Conservation (phyloP, 352 stramenopile species). For the Pythium biforme region DNA sequence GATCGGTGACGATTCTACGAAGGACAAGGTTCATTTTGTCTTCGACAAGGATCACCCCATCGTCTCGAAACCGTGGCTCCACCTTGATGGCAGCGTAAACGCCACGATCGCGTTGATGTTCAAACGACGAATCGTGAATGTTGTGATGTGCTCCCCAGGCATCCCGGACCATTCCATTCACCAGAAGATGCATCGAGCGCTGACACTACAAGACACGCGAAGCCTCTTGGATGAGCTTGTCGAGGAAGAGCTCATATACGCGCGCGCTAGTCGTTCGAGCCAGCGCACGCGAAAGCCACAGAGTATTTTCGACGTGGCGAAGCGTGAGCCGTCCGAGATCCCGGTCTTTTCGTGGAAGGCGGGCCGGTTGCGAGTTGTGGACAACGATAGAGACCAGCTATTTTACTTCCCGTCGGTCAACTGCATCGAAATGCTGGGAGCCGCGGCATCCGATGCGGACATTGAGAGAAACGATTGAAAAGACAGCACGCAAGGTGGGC, state of each 20-base stretch:
- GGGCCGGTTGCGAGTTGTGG: slow-evolving; percentile 49
- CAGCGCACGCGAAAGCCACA: slow-evolving; percentile 11
- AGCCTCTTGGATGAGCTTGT: slow-evolving; percentile 68
- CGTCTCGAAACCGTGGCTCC: slow-evolving; percentile 67
- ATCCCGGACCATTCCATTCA: slow-evolving; percentile 61
- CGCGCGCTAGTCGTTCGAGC: slow-evolving; percentile 32
- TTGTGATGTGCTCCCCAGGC: slow-evolving; percentile 70
- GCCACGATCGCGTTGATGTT: slow-evolving; percentile 47
- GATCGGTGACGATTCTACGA: slow-evolving; percentile 39
- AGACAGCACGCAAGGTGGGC: background rate
- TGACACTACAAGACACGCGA: slow-evolving; percentile 72
- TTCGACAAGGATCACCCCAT: slow-evolving; percentile 65
- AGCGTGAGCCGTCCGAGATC: slow-evolving; percentile 12
- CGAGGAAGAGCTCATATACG: slow-evolving; percentile 59
- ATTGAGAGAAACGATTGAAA: slow-evolving; percentile 20
- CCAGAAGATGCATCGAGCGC: slow-evolving; percentile 66
- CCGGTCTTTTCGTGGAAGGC: slow-evolving; percentile 28
- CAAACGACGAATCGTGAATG: slow-evolving; percentile 81
- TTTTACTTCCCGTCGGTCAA: slow-evolving; percentile 78
- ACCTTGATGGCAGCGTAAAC: slow-evolving; percentile 72
- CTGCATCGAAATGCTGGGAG: slow-evolving; percentile 74
- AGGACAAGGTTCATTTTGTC: slow-evolving; percentile 63
- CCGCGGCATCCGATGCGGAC: slow-evolving; percentile 55
- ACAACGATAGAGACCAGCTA: slow-evolving; percentile 46
- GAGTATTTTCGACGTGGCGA: slow-evolving; percentile 27